These are phyloP conservation scores for Tolypocladium guangdongense DNA, from an alignment of 2,329 filamentous ascomycete genomes.

Conservation along the genomic window DNA sequence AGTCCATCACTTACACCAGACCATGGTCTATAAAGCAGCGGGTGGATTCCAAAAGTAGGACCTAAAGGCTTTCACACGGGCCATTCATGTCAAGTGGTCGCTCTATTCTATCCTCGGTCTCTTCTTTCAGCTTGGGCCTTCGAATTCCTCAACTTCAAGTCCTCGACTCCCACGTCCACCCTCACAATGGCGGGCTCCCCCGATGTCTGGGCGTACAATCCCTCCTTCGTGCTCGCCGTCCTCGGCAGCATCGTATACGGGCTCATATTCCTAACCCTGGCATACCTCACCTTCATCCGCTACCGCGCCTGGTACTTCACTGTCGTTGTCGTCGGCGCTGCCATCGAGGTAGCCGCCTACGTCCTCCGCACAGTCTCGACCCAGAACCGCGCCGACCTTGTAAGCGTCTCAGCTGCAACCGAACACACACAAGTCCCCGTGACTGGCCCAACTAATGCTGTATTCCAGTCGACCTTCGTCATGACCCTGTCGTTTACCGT, in stretches of 20 bases:
- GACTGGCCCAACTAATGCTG: too few species aligned
- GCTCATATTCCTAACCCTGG: constrained; percentile 23
- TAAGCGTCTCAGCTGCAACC: constrained; percentile 6
- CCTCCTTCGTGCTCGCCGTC: constrained; percentile 30
- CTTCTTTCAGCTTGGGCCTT: too few species aligned
- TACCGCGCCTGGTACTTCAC: constrained; percentile 32
- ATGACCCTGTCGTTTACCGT: constrained; percentile 30
- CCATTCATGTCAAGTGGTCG: too few species aligned
- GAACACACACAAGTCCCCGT: too few species aligned
- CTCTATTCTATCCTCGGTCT: too few species aligned
- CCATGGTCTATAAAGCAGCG: too few species aligned
- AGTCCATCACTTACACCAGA: too few species aligned
- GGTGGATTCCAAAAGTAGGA: too few species aligned
- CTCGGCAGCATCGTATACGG: constrained; percentile 29
- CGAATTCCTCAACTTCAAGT: too few species aligned
- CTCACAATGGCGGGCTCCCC: constrained; percentile 11
- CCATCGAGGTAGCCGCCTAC: constrained; percentile 32
- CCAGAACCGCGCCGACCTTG: constrained; percentile 21
- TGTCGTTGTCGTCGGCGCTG: constrained; percentile 28
- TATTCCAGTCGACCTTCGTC: constrained; percentile 24
- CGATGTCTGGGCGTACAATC: constrained; percentile 31
- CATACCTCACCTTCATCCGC: constrained; percentile 29
- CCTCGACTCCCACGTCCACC: too few species aligned
- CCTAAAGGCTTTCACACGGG: too few species aligned
- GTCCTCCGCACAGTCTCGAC: constrained; percentile 24